Percentiles rank a stretch among this genome's conserved stretches.
These are phyloP conservation scores for Wilcoxina mikolae DNA, from an alignment of 495 filamentous ascomycete species.

Conservation along the genomic window DNA sequence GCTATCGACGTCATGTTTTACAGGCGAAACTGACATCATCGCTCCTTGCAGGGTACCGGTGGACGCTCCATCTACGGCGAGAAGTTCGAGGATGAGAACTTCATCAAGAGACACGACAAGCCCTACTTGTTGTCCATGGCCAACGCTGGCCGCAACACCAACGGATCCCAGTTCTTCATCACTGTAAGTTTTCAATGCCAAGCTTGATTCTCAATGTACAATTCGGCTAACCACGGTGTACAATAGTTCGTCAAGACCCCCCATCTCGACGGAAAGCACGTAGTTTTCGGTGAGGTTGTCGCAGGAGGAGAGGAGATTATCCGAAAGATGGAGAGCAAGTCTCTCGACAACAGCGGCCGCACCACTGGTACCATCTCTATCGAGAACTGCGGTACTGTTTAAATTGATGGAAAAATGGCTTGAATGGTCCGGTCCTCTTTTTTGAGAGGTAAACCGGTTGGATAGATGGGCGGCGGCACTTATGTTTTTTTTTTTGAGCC, in stretches of 20 bases:
- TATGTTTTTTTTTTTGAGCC: too few species aligned
- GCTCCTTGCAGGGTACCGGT: slow-evolving; percentile 60
- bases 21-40: slow-evolving; percentile 18
- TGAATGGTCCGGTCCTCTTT: too few species aligned
- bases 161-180: slow-evolving; percentile 27
- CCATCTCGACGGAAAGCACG: slow-evolving; percentile 67
- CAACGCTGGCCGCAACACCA: slow-evolving; percentile 66
- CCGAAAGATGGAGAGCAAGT: slow-evolving; percentile 48
- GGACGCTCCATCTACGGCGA: slow-evolving; percentile 80
- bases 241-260: slow-evolving; percentile 44
- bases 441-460: too few species aligned
- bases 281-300: slow-evolving; percentile 66
- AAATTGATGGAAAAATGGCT: neutral
- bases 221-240: too few species aligned
- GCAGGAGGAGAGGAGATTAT: slow-evolving; percentile 48
- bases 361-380: slow-evolving; percentile 21
- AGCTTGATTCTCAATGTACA: neutral
- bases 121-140: slow-evolving; percentile 66
- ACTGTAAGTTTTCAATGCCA: neutral
- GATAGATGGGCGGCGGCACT: too few species aligned
- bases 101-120: slow-evolving; percentile 46
- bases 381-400: slow-evolving; percentile 4
- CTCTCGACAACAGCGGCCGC: slow-evolving; percentile 18
- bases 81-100: slow-evolving; percentile 76
- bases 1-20: slow-evolving; percentile 28